These are phyloP conservation scores for Boletus sensibilis DNA, from an alignment of 768 basidiomycete species.

Conservation along the genomic window DNA sequence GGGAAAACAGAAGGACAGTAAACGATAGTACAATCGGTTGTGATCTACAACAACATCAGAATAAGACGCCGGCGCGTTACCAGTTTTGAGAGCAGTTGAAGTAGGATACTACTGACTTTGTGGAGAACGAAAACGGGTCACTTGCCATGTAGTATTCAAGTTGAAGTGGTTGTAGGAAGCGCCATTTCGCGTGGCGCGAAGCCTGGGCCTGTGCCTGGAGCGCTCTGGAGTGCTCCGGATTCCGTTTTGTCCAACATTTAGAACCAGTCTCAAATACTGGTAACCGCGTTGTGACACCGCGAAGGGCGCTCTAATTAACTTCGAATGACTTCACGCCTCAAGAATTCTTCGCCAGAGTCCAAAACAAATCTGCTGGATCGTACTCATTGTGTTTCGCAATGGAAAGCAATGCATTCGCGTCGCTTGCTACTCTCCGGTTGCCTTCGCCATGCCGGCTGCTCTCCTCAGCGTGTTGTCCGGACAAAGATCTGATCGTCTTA, in stretches of 20 bases:
- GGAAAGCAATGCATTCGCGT: constrained; percentile 48
- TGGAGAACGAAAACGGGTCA: neutral
- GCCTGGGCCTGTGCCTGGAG: constrained; percentile 1
- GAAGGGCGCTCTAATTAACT: constrained; percentile 22
- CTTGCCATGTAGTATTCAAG: neutral
- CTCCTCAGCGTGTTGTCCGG: constrained; percentile 72
- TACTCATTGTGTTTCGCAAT: constrained; percentile 24
- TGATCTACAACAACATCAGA: neutral
- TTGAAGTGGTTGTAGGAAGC: constrained; percentile 24
- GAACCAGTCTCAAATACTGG: no score
- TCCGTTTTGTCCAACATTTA: no score
- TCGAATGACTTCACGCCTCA: constrained; percentile 14
- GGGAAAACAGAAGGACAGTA: constrained; percentile 49
- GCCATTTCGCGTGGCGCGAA: constrained; percentile 29
- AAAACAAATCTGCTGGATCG: neutral
- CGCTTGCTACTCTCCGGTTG: constrained; percentile 56
- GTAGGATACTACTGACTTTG: neutral
- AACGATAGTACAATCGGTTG: constrained; percentile 22
- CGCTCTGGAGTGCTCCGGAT: no score
- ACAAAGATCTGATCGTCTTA: constrained; percentile 75
- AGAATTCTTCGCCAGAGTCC: constrained; percentile 8
- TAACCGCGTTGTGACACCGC: constrained; percentile 9
- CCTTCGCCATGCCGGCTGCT: constrained; percentile 59
- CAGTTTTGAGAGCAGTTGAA: neutral
- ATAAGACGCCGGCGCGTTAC: neutral